These are phyloP conservation scores for Rosa lucieae DNA, from an alignment of 306 rosid genomes.

Conservation along the genomic window DNA sequence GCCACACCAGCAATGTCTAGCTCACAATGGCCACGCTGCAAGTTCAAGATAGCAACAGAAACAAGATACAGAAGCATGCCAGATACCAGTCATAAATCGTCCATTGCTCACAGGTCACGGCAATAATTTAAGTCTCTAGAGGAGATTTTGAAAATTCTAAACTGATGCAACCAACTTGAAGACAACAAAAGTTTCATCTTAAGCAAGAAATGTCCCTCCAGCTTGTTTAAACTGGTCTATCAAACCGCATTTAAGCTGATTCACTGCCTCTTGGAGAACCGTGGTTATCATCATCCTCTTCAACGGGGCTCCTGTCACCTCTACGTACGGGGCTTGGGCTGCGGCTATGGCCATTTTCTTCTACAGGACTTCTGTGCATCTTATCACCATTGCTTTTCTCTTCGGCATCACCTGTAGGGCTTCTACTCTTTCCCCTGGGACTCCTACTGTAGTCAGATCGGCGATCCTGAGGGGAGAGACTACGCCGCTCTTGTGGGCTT, in stretches of 20 bases:
- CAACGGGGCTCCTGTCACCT: constrained; percentile 48
- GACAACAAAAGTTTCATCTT: not conserved
- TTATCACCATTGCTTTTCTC: constrained; percentile 28
- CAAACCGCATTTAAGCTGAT: constrained; percentile 21
- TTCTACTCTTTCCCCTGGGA: constrained; percentile 46
- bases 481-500: constrained; percentile 41
- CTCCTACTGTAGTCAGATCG: constrained; percentile 36
- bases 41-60: not conserved
- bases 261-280: constrained; percentile 56
- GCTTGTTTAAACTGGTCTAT: not conserved
- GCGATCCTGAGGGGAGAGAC: constrained; percentile 37
- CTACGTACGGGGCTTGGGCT: constrained; percentile 37
- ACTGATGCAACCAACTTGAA: not conserved
- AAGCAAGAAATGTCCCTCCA: not conserved
- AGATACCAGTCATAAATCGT: not conserved
- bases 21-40: not conserved
- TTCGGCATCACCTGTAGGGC: constrained; percentile 39
- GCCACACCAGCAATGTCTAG: not conserved
- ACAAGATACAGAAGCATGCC: not conserved
- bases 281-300: constrained; percentile 41
- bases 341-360: constrained; percentile 42
- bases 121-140: not conserved
- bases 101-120: not conserved
- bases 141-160: not conserved
- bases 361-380: constrained; percentile 31